These are phyloP conservation scores for Talaromyces atroroseus DNA, from an alignment of 2,329 filamentous ascomycete genomes.

Conservation along the genomic window DNA sequence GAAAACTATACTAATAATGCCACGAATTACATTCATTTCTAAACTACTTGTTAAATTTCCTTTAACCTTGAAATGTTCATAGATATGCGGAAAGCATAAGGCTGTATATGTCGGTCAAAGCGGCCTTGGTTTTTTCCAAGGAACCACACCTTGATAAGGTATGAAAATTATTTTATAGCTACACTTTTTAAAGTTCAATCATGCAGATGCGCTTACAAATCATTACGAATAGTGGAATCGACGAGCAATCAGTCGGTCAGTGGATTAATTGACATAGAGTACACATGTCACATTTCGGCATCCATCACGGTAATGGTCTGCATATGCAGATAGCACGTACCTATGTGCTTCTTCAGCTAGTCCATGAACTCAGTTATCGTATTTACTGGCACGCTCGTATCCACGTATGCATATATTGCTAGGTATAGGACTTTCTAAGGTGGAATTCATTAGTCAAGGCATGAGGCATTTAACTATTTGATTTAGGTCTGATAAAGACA, in stretches of 20 bases:
- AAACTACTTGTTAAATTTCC: not conserved
- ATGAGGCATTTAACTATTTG: not conserved
- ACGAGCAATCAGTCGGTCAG: not conserved
- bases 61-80: not conserved
- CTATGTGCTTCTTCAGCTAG: not conserved
- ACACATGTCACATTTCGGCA: not conserved
- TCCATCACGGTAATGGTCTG: no score
- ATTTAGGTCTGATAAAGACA: not conserved
- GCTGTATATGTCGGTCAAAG: not conserved
- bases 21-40: not conserved
- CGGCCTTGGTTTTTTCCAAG: not conserved
- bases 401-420: not conserved
- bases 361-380: not conserved
- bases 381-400: not conserved
- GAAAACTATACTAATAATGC: conserved; percentile 2
- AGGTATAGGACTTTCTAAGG: not conserved
- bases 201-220: not conserved
- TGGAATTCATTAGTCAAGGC: not conserved
- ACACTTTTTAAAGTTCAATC: not conserved
- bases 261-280: not conserved
- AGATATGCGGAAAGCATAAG: not conserved
- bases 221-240: not conserved
- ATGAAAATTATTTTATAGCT: not conserved
- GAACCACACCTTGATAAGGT: not conserved
- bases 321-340: not conserved